phyloP scores from a whole-genome alignment of 768 basidiomycete species.

The Tulasnella sp. region DNA sequence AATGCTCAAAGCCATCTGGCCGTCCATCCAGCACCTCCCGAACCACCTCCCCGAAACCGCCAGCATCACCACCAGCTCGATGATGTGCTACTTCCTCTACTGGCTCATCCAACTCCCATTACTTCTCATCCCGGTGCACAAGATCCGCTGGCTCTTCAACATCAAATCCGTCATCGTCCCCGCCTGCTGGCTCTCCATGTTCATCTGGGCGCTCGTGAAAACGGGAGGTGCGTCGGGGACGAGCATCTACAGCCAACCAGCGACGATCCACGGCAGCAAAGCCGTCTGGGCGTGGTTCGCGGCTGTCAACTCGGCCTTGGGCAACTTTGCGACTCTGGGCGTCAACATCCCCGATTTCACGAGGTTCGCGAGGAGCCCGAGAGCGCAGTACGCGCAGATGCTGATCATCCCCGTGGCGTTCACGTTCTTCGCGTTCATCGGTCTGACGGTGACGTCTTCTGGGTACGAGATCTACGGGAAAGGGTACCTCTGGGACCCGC shows the following conservation, averaged over 20 bases:
- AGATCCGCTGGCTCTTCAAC: slow-evolving; percentile 64
- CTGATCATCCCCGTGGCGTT: slow-evolving; percentile 67
- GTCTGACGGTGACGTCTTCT: slow-evolving; percentile 71
- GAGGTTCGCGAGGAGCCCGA: slow-evolving; percentile 46
- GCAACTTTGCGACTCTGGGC: slow-evolving; percentile 39
- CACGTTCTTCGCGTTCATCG: slow-evolving; percentile 64
- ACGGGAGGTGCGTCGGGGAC: slow-evolving; percentile 41
- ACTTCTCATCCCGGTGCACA: slow-evolving; percentile 65
- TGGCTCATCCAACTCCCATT: slow-evolving; percentile 70
- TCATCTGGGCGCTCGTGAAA: slow-evolving; percentile 69
- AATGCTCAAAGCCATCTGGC: slow-evolving; percentile 80
- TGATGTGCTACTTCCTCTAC: slow-evolving; percentile 65
- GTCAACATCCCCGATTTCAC: slow-evolving; percentile 80
- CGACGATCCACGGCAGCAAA: slow-evolving; percentile 39
- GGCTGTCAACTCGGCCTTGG: slow-evolving; percentile 64
- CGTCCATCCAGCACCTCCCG: slow-evolving; percentile 48
- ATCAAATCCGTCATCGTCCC: slow-evolving; percentile 55
- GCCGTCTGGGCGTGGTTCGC: slow-evolving; percentile 72
- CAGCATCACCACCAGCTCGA: slow-evolving; percentile 48
- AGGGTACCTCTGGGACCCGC: slow-evolving; percentile 56
- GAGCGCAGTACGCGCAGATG: slow-evolving; percentile 61
- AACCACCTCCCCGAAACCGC: slow-evolving; percentile 48
- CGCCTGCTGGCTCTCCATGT: slow-evolving; percentile 52
- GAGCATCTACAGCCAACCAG: slow-evolving; percentile 38
- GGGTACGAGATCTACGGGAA: slow-evolving; percentile 59